These are phyloP conservation scores for Cocos nucifera DNA, from an alignment of 176 grass and related monocot species.

Conservation along the genomic window DNA sequence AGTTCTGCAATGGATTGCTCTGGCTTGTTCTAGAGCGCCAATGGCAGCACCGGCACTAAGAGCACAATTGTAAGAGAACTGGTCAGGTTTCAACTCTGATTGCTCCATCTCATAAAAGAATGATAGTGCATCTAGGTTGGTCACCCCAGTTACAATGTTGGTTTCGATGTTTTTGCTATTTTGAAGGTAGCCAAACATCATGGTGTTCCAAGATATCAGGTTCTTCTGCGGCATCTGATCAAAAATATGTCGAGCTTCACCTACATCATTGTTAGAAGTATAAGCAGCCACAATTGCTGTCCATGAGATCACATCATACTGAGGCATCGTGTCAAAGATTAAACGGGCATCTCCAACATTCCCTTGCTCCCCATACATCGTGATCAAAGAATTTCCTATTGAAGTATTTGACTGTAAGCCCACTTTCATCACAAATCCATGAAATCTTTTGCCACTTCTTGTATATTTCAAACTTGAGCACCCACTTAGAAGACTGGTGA, in stretches of 20 bases:
- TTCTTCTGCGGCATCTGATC: slow-evolving; percentile 12
- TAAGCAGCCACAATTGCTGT: slow-evolving; percentile 25
- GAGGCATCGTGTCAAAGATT: slow-evolving; percentile 15
- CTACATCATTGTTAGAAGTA: slow-evolving; percentile 2
- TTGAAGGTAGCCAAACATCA: slow-evolving; percentile 22
- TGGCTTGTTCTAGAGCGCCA: slow-evolving; percentile 14
- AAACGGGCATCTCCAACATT: slow-evolving; percentile 9
- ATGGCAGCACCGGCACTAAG: slow-evolving; percentile 16
- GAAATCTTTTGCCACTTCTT: slow-evolving; percentile 11
- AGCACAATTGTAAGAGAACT: slow-evolving; percentile 25
- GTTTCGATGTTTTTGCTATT: slow-evolving; percentile 5
- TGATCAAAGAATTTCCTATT: slow-evolving; percentile 21
- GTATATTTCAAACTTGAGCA: slow-evolving; percentile 1
- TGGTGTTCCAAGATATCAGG: slow-evolving; percentile 23
- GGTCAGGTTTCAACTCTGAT: slow-evolving; percentile 16
- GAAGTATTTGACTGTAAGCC: slow-evolving; percentile 8
- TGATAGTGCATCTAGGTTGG: not conserved
- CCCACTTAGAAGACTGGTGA: slow-evolving; percentile 18
- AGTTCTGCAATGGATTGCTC: slow-evolving; percentile 22
- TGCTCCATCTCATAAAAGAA: slow-evolving; percentile 14
- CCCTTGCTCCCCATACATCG: slow-evolving; percentile 15
- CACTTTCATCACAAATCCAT: slow-evolving; percentile 15
- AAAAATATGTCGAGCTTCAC: slow-evolving; percentile 16
- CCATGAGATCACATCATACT: slow-evolving; percentile 16
- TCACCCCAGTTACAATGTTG: not conserved